These are phyloP conservation scores for Xerophyta viscosa DNA, from an alignment of 106 monocot species.

Conservation along the genomic window DNA sequence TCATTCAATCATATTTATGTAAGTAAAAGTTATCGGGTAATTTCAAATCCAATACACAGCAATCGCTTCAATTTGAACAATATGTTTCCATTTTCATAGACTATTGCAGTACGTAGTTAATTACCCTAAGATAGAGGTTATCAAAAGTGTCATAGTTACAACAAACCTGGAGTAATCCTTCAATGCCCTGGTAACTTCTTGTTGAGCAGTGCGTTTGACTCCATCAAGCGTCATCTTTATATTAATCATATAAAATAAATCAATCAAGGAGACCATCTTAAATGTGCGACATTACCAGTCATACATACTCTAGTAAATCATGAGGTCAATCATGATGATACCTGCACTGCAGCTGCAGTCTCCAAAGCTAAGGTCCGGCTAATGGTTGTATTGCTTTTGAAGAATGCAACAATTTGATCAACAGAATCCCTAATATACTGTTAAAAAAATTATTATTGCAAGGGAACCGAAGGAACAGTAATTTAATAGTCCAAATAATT, in stretches of 20 bases:
- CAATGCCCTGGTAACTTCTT: constrained; percentile 63
- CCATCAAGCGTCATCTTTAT: constrained; percentile 89
- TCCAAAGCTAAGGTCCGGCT: constrained; percentile 85
- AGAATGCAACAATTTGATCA: constrained; percentile 83
- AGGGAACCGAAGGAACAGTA: too few relatives aligned
- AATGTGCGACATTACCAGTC: too few relatives aligned
- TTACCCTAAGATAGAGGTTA: too few relatives aligned
- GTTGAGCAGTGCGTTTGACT: constrained; percentile 86
- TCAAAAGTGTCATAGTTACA: neutral
- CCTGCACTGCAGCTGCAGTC: constrained; percentile 94
- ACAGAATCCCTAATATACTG: constrained; percentile 89
- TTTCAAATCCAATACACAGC: too few relatives aligned
- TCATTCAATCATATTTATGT: too few relatives aligned
- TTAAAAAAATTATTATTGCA: too few relatives aligned
- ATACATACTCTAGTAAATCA: too few relatives aligned
- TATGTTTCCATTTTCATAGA: too few relatives aligned
- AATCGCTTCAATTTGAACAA: too few relatives aligned
- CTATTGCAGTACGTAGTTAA: too few relatives aligned
- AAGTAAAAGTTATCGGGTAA: too few relatives aligned
- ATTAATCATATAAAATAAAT: constrained; percentile 9
- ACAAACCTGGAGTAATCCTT: constrained; percentile 82
- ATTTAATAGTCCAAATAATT: neutral
- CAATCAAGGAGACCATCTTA: neutral
- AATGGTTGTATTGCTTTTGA: constrained; percentile 64
- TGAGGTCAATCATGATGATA: too few relatives aligned